These are phyloP conservation scores for Suillus cothurnatus DNA, from an alignment of 768 basidiomycete genomes.

Conservation along the genomic window DNA sequence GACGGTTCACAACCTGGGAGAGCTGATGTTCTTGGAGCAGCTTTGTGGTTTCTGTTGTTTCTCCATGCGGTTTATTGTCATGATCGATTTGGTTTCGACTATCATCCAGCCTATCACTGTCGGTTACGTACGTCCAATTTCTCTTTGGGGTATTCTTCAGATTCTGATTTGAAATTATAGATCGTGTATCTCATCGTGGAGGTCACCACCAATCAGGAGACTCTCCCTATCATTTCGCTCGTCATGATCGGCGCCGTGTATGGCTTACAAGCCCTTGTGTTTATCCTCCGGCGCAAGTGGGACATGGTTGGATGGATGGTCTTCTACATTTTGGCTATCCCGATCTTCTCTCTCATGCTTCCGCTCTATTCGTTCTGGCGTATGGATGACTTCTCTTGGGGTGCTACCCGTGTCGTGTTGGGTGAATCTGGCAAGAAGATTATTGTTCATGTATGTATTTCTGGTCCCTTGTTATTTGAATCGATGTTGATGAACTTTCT, in stretches of 20 bases:
- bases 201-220: constrained; percentile 63
- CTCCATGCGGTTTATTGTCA: constrained; percentile 98
- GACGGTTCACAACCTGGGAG: constrained; percentile 95
- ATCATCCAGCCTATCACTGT: constrained; percentile 85
- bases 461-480: not conserved
- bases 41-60: constrained; percentile 98
- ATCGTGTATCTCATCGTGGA: constrained; percentile 88
- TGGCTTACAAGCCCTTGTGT: constrained; percentile 90
- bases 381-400: constrained; percentile 99
- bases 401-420: constrained; percentile 87
- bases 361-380: constrained; percentile 96
- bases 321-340: constrained; percentile 95
- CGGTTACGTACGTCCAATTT: constrained; percentile 69
- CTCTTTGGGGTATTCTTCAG: not conserved
- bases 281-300: constrained; percentile 92
- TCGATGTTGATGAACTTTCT: constrained; percentile 13
- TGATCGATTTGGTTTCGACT: constrained; percentile 93
- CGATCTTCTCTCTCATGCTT: constrained; percentile 89
- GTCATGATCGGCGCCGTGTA: constrained; percentile 95
- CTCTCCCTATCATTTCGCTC: constrained; percentile 79
- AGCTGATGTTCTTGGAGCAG: constrained; percentile 88
- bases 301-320: constrained; percentile 99
- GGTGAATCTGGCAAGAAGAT: constrained; percentile 96
- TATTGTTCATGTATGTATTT: constrained; percentile 78
- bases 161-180: constrained; percentile 39